These are phyloP conservation scores for Fusarium beomiforme DNA, from an alignment of 2,329 filamentous ascomycete genomes.

Conservation along the genomic window DNA sequence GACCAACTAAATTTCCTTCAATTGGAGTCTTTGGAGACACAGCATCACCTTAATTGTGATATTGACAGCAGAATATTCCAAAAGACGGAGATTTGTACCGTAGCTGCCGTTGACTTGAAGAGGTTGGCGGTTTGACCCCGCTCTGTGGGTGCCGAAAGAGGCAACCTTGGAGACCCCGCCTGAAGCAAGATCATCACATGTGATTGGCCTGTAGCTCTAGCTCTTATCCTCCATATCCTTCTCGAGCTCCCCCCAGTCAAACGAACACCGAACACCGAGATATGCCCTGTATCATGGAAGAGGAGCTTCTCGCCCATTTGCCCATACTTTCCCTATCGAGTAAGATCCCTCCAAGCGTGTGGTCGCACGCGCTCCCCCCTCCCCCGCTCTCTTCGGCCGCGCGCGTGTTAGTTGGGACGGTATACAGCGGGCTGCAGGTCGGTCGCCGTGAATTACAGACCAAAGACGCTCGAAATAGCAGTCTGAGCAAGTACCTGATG, in stretches of 20 bases:
- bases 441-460: conserved; percentile 8
- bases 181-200: not conserved
- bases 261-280: conserved; percentile 45
- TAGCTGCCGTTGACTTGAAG: conserved; percentile 23
- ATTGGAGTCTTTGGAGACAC: conserved; percentile 14
- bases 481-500: conserved; percentile 2
- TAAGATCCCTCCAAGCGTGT: conserved; percentile 29
- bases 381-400: conserved; percentile 23
- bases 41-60: not conserved
- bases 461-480: not conserved
- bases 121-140: conserved; percentile 16
- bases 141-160: conserved; percentile 17
- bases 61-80: not conserved
- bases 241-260: conserved; percentile 19
- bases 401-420: conserved; percentile 16
- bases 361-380: conserved; percentile 29
- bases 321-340: conserved; percentile 39
- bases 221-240: conserved; percentile 7
- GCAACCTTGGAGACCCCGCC: conserved; percentile 17
- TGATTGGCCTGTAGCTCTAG: conserved; percentile 18
- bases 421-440: conserved; percentile 28
- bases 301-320: conserved; percentile 9
- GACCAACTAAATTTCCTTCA: not conserved
- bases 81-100: conserved; percentile 23
- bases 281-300: conserved; percentile 37